phyloP scores from a whole-genome alignment of 1,284 basidiomycete genomes.

The Anthracocystis walkeri region DNA sequence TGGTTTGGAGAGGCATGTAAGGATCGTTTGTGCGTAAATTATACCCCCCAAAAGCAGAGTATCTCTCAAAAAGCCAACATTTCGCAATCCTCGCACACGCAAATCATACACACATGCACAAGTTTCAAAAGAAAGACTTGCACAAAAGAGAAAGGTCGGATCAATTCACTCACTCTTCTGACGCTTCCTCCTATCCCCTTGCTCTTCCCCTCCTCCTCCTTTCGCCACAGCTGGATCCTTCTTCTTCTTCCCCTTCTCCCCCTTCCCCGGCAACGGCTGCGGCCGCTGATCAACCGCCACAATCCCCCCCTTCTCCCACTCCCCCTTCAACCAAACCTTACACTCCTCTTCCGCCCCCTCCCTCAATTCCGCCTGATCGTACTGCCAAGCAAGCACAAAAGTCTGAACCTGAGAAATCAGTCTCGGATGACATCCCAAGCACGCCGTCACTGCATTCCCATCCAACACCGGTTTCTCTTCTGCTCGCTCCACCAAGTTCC shows the following conservation, averaged over 20 bases:
- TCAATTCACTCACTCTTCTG: conserved; percentile 51
- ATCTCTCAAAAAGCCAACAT: too few species aligned
- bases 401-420: conserved; percentile 57
- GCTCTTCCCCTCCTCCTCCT: neutral
- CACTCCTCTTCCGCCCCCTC: conserved; percentile 29
- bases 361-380: conserved; percentile 17
- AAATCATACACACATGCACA: neutral
- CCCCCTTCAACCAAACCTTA: conserved; percentile 44
- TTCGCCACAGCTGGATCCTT: neutral
- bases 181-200: conserved; percentile 34
- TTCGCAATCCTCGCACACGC: neutral
- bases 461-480: conserved; percentile 57
- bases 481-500: conserved; percentile 30
- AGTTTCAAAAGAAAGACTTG: neutral
- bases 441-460: conserved; percentile 54
- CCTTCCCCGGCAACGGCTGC: conserved; percentile 19
- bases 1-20: conserved; percentile 51
- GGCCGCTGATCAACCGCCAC: conserved; percentile 54
- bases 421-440: conserved; percentile 45
- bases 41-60: conserved; percentile 10
- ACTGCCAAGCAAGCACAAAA: conserved; percentile 61
- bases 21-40: conserved; percentile 6
- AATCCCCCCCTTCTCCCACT: conserved; percentile 60
- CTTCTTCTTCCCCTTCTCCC: conserved; percentile 43
- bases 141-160: too few species aligned